These are phyloP conservation scores for Cytospora piceicola DNA, from an alignment of 2,329 filamentous ascomycete genomes.

Conservation along the genomic window DNA sequence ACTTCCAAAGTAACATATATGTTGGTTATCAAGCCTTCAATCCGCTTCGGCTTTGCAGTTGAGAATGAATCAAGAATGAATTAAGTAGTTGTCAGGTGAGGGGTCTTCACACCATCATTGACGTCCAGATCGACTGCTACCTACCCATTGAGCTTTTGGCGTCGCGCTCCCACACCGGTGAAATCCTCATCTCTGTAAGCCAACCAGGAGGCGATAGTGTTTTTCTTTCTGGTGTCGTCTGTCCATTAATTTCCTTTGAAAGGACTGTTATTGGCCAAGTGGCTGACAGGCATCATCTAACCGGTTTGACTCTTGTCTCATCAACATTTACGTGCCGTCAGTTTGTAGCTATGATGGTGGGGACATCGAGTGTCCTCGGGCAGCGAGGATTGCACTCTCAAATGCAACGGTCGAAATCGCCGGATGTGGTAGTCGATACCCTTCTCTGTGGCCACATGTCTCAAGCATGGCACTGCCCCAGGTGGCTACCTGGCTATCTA, in stretches of 20 bases:
- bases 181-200: background rate
- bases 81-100: constrained; percentile 16
- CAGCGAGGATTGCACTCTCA: background rate
- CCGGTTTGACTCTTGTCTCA: background rate
- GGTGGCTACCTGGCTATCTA: background rate
- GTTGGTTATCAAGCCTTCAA: no score
- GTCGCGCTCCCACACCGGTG: constrained; percentile 10
- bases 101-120: background rate
- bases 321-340: constrained; percentile 1
- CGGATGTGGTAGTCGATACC: background rate
- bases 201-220: background rate
- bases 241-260: constrained; percentile 11
- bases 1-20: no score
- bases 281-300: background rate
- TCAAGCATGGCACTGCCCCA: background rate
- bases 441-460: background rate
- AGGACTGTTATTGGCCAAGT: constrained; percentile 5
- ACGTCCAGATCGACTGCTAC: constrained; percentile 10
- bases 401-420: background rate
- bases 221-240: background rate
- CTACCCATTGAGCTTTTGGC: constrained; percentile 7
- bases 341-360: constrained; percentile 2
- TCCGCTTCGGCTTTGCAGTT: no score
- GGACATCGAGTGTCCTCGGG: background rate
- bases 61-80: no score